phyloP scores from a whole-genome alignment of 495 filamentous ascomycete species.

The Penicillium canariense region DNA sequence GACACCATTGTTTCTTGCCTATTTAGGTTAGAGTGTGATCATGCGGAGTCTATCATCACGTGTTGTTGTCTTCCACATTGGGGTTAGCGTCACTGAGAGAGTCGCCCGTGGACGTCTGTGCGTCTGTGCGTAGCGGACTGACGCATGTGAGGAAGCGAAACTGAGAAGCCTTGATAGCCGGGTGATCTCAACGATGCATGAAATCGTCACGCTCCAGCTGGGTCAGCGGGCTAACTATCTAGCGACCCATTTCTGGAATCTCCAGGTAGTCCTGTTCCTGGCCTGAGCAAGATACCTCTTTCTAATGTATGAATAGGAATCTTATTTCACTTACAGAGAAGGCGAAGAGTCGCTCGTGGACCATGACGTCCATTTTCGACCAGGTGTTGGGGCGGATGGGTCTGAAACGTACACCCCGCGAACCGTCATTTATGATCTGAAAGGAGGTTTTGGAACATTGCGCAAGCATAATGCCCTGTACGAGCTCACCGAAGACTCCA shows the following conservation, averaged over 20 bases:
- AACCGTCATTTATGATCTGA: conserved; percentile 92
- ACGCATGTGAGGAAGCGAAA: background rate
- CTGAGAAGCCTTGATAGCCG: background rate
- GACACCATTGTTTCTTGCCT: conserved; percentile 23
- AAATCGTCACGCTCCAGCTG: conserved; percentile 91
- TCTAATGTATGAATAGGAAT: conserved; percentile 58
- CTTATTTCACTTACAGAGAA: conserved; percentile 88
- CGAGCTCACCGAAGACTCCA: conserved; percentile 58
- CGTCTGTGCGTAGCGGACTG: background rate
- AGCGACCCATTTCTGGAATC: conserved; percentile 98
- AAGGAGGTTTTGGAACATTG: conserved; percentile 86
- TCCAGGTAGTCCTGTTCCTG: conserved; percentile 57
- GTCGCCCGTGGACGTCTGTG: background rate
- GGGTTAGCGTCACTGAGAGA: conserved; percentile 16
- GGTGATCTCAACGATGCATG: conserved; percentile 65
- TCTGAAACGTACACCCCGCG: conserved; percentile 90
- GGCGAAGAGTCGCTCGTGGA: conserved; percentile 69
- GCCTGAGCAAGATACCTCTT: background rate
- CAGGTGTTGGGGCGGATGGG: conserved; percentile 74
- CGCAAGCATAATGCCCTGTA: conserved; percentile 88
- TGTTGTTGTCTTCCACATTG: conserved; percentile 2
- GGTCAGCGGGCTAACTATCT: conserved; percentile 91
- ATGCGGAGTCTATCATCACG: conserved; percentile 18
- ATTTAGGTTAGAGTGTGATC: background rate
- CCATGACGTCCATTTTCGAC: conserved; percentile 89